Evolutionary conservation across 2,329 filamentous ascomycete species (phyloP).

Genomic region (Neobulgaria alba): DNA sequence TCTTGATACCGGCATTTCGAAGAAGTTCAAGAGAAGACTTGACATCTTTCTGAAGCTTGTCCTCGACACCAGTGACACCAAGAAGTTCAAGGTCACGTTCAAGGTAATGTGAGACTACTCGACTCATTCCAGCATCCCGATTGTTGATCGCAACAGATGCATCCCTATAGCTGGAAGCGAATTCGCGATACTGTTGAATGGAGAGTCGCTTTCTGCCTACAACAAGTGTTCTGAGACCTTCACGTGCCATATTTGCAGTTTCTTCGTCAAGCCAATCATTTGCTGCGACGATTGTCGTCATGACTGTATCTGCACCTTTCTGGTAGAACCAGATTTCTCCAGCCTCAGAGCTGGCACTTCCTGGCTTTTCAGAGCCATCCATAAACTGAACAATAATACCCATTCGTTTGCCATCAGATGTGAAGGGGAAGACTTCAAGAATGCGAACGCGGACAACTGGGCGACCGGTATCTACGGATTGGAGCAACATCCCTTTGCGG

Average conservation of each 20-base stretch:
- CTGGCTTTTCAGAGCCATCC: slow-evolving; percentile 42
- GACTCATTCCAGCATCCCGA: slow-evolving; percentile 74
- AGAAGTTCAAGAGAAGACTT: slow-evolving; percentile 92
- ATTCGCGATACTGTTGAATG: slow-evolving; percentile 69
- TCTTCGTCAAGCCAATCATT: slow-evolving; percentile 99
- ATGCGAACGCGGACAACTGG: slow-evolving; percentile 79
- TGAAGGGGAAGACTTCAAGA: slow-evolving; percentile 93
- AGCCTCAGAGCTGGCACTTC: slow-evolving; percentile 39
- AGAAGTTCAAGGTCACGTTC: slow-evolving; percentile 86
- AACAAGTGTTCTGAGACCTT: slow-evolving; percentile 87
- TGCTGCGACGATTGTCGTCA: slow-evolving; percentile 87
- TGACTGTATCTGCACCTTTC: slow-evolving; percentile 96
- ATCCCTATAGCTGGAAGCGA: slow-evolving; percentile 64
- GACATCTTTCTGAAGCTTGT: slow-evolving; percentile 91
- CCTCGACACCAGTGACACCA: slow-evolving; percentile 96
- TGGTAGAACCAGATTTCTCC: slow-evolving; percentile 98
- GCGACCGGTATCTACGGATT: slow-evolving; percentile 65
- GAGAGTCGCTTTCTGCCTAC: slow-evolving; percentile 88
- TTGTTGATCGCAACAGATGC: slow-evolving; percentile 73
- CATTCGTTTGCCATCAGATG: slow-evolving; percentile 96
- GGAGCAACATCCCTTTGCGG: slow-evolving; percentile 73
- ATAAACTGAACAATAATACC: slow-evolving; percentile 89
- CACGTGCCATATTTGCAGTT: slow-evolving; percentile 98
- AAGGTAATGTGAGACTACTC: slow-evolving; percentile 69
- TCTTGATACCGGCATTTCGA: slow-evolving; percentile 95